Evolutionary conservation across 2,329 filamentous ascomycete genomes (phyloP).

Genomic region (Trichoderma sp.): DNA sequence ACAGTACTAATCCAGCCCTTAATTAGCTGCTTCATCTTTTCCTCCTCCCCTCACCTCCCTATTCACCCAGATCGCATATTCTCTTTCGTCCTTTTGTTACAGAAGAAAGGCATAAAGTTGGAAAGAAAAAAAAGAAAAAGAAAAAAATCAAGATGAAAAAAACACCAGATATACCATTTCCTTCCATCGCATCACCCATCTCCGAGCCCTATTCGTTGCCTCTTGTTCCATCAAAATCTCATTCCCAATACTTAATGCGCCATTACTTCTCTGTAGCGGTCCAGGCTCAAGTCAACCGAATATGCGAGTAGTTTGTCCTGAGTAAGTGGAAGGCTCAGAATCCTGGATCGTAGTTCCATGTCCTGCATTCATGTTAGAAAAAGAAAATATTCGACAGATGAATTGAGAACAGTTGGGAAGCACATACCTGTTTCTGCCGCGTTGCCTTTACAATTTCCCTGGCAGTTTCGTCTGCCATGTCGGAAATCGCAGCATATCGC

Average conservation of each 20-base stretch:
- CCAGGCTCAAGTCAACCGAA: constrained; percentile 67
- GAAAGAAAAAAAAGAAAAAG: background rate
- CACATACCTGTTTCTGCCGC: constrained; percentile 59
- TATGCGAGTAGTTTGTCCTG: constrained; percentile 72
- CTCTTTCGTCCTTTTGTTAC: constrained; percentile 3
- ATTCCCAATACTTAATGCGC: constrained; percentile 38
- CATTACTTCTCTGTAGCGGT: constrained; percentile 68
- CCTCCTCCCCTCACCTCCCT: background rate
- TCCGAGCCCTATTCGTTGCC: background rate
- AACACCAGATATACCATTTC: background rate
- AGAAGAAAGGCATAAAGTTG: background rate
- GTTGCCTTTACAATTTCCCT: constrained; percentile 59
- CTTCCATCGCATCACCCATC: constrained; percentile 12
- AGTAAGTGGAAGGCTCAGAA: constrained; percentile 66
- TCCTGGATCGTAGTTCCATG: constrained; percentile 42
- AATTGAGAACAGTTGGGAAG: background rate
- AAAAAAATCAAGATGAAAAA: background rate
- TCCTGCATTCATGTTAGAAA: constrained; percentile 33
- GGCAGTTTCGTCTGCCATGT: constrained; percentile 77
- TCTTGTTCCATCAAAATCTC: background rate
- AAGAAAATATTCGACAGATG: too few relatives aligned
- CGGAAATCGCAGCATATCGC: constrained; percentile 68
- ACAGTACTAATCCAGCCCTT: constrained; percentile 11
- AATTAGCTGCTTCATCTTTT: background rate
- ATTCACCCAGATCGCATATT: background rate